Conservation (phyloP, 805 yeast genomes). For the Debaryomyces prosopidis region DNA sequence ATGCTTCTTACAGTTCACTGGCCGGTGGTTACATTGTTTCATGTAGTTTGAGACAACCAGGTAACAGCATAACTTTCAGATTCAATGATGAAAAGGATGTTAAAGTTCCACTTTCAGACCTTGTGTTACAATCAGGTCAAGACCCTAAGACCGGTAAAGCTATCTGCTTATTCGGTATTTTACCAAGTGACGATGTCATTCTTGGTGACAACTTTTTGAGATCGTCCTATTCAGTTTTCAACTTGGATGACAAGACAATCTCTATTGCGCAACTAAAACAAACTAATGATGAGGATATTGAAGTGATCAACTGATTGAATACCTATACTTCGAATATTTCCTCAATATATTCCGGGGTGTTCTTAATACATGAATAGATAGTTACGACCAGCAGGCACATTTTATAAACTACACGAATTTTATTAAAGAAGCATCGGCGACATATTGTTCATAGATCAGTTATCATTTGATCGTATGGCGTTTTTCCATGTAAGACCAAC, state of each 20-base stretch:
- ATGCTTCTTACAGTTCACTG: not conserved
- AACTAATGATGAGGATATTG: slow-evolving; percentile 14
- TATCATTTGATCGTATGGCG: no score
- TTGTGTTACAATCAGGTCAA: slow-evolving; percentile 21
- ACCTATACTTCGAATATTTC: not conserved
- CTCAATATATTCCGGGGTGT: not conserved
- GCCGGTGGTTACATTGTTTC: slow-evolving; percentile 12
- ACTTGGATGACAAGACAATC: slow-evolving; percentile 23
- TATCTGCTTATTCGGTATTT: slow-evolving; percentile 19
- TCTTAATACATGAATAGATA: no score
- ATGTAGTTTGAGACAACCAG: slow-evolving; percentile 11
- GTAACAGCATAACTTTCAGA: slow-evolving; percentile 1
- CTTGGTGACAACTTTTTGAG: slow-evolving; percentile 31
- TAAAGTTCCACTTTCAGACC: slow-evolving; percentile 43
- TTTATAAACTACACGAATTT: no score
- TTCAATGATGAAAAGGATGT: slow-evolving; percentile 25
- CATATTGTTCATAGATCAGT: no score
- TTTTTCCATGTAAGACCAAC: no score
- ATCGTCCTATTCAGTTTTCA: slow-evolving; percentile 24
- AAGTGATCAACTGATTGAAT: slow-evolving; percentile 6
- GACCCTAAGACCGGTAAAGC: slow-evolving; percentile 7
- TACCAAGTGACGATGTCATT: slow-evolving; percentile 10
- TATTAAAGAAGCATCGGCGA: no score
- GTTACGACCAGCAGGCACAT: no score
- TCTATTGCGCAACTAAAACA: slow-evolving; percentile 24